These are phyloP conservation scores for Hypoxylon rickii DNA, from an alignment of 495 filamentous ascomycete genomes.

Conservation along the genomic window DNA sequence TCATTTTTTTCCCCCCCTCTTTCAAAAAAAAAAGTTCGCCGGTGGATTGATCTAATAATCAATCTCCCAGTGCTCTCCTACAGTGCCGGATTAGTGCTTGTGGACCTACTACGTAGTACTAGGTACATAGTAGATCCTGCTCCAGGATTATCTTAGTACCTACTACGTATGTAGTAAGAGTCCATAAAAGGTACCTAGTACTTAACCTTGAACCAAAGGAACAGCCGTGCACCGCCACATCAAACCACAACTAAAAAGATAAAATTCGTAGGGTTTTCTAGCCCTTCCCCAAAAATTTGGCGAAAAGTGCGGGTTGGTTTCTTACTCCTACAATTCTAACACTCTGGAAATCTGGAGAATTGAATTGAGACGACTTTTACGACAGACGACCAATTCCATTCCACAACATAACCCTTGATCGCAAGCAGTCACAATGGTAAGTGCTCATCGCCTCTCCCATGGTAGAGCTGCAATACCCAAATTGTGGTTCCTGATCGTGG, in stretches of 20 bases:
- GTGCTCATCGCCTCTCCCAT: constrained; percentile 29
- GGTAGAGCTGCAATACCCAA: neutral
- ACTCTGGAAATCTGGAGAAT: constrained; percentile 39
- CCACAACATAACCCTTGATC: constrained; percentile 53
- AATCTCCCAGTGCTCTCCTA: no score
- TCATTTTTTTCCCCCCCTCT: no score
- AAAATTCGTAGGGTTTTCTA: constrained; percentile 51
- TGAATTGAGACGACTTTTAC: constrained; percentile 36
- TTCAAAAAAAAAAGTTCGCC: no score
- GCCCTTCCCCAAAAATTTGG: constrained; percentile 52
- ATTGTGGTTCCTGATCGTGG: no score
- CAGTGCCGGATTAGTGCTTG: no score
- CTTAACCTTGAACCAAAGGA: no score
- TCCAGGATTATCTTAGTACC: no score
- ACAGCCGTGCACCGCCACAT: constrained; percentile 22
- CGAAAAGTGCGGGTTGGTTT: constrained; percentile 46
- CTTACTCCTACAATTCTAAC: constrained; percentile 38
- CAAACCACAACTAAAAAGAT: no score
- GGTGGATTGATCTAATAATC: no score
- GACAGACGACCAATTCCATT: constrained; percentile 31
- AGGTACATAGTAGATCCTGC: no score
- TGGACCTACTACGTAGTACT: no score
- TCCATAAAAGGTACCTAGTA: neutral
- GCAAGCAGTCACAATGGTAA: constrained; percentile 69
- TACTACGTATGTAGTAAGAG: no score